Base-by-base conservation (phyloP, 257 asterid genomes). In the Nyctanthes arbortristis region DNA sequence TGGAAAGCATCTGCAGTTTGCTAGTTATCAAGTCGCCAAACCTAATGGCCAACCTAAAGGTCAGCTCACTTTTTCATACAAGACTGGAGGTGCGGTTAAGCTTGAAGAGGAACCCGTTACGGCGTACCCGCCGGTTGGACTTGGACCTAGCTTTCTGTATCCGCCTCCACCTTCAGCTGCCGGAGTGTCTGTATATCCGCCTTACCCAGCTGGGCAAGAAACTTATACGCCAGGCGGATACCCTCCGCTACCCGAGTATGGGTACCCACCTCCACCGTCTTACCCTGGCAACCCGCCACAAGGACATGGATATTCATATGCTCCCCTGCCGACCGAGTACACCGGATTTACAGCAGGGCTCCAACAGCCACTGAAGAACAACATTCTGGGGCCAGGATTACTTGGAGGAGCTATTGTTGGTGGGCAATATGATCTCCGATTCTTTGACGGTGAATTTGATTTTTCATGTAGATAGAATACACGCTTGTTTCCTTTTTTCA, bases 41-140 rank as follows among this genome's bases (percentile, higher is more conserved):
- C 88, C 85, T 14, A 75, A 67, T 11, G 88, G 88, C 35, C 80
- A 73, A 29, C 84, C 84, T 0, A 83, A 80, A 73, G 88, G 88
- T 32, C 78, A 77, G 28, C 49, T 83, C 9, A 72, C 62, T 2
- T 72, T 83, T 20, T 76, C 83, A 1, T 83, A 80, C 12, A 79
- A 80, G 30, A 66, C 80, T 29, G 78, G 72, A 0, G 80, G 57
- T 7, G 9, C 55, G 8, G 18, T 24, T 2, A 63, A 49, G 28
- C 35, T 65, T 3, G 77, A 68, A 18, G 77, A 73, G 6, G 65
- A 68, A 16, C 78, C 77, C 4, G 58, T 58, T 5, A 75, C 63
- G 22, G 85, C 85, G 7, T 79, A 76, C 66, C 81, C 83, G 4
- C 78, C 58, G 34, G 80, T 52, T 0, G 84, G 80, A 1, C 13